These are phyloP conservation scores for Penicillium palitans DNA, from an alignment of 2,329 filamentous ascomycete species.

Conservation along the genomic window DNA sequence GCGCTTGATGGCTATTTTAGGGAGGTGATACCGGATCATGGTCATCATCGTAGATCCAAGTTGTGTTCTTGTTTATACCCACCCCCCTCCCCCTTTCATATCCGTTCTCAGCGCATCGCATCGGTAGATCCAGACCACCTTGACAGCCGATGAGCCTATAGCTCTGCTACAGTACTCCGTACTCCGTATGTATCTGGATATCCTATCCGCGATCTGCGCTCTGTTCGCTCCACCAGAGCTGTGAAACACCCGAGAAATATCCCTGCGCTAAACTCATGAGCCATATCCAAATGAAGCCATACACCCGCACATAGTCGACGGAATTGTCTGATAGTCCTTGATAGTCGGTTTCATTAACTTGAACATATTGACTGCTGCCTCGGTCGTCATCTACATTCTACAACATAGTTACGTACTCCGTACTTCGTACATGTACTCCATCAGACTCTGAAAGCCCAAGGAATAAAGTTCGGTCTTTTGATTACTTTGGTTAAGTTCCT, in stretches of 20 bases:
- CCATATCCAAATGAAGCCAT: constrained; percentile 6
- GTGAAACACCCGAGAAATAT: constrained; percentile 9
- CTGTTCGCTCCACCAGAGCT: constrained; percentile 4
- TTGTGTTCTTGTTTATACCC: background rate
- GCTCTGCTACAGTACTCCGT: background rate
- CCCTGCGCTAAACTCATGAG: background rate
- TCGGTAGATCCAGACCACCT: background rate
- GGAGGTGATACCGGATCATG: constrained; percentile 6
- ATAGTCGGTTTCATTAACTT: constrained; percentile 5
- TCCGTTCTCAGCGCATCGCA: background rate
- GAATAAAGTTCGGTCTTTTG: constrained; percentile 9
- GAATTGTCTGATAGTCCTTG: background rate
- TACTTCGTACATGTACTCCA: background rate
- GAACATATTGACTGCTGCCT: background rate
- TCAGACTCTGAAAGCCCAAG: background rate
- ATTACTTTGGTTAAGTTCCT: constrained; percentile 14
- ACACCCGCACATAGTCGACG: constrained; percentile 6
- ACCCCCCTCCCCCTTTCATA: background rate
- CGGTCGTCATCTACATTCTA: background rate
- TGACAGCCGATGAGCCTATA: background rate
- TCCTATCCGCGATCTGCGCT: constrained; percentile 3
- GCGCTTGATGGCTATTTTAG: constrained; percentile 8
- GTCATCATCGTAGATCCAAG: constrained; percentile 8
- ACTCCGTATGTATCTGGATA: constrained; percentile 3
- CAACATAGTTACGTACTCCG: background rate